Base-by-base conservation (phyloP, 805 yeast species). In the Myxozyma lipomycoides region DNA sequence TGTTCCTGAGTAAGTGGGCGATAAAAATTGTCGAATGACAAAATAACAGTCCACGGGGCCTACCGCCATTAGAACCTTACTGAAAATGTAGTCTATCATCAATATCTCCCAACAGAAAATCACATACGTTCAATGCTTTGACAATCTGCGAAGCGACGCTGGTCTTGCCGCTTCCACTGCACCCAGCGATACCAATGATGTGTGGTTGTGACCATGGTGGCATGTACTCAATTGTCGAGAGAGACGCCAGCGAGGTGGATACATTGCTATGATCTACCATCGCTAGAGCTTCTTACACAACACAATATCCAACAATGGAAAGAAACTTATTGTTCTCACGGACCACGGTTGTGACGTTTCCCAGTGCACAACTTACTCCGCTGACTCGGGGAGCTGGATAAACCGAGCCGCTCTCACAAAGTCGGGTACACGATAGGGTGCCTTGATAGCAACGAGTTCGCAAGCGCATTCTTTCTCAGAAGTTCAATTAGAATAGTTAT, bases 161-260 rank as follows among this genome's bases (percentile, higher is more conserved):
- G 0, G 98, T 91, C 65, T 91, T 91, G 1, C 98, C 98, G 0
- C 96, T 86, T 1, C 98, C 95, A 15, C 86, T 79, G 23, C 80
- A 76, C 1, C 95, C 95, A 0, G 95, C 95, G 18, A 86, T 77
- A n/a, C 95, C 95, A 57, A 86, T 86, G 45, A 86, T 78, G 61
- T 85, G 86, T 0, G 95, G 95, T 45, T 84, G 82, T 1, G 82
- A 79, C 95, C 95, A 86, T n/a, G 95, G 95, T 4, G 95, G 95
- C 5, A 77, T 73, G 60, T 84, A 85, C 23, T 61, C 43, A 18
- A 23, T 35, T 7, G 46, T n/a, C 15, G 47, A 32, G 12, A 49
- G 40, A 21, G 54, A 49, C 5, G 43, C 51, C 38, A 48, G 32
- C 24, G 51, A 48, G 40, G 18, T 21, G 0, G 48, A 18, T 12